phyloP scores from a whole-genome alignment of 2,329 filamentous ascomycete species.

The Xylaria sp. region DNA sequence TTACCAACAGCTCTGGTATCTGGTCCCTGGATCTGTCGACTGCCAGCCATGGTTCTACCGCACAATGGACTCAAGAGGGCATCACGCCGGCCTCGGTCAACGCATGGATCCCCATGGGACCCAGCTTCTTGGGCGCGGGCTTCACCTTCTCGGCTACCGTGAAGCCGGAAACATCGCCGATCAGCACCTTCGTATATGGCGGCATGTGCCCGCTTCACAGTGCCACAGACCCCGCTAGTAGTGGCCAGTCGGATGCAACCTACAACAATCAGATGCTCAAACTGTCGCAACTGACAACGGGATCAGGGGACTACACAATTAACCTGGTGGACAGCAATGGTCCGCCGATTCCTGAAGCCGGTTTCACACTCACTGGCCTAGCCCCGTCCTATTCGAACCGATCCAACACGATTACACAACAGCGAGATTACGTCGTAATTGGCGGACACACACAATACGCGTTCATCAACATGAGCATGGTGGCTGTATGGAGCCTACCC shows the following conservation, averaged over 20 bases:
- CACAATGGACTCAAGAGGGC: constrained; percentile 40
- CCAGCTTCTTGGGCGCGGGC: constrained; percentile 49
- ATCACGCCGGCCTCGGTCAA: constrained; percentile 21
- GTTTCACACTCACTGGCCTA: constrained; percentile 75
- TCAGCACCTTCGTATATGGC: constrained; percentile 70
- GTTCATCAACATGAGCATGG: constrained; percentile 91
- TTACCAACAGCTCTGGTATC: constrained; percentile 47
- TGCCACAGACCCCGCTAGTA: constrained; percentile 41
- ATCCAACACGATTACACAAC: constrained; percentile 60
- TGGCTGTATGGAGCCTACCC: constrained; percentile 80
- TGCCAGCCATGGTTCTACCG: constrained; percentile 31
- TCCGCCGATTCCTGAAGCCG: constrained; percentile 73
- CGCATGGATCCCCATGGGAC: constrained; percentile 33
- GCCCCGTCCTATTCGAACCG: constrained; percentile 64
- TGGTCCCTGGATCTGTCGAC: constrained; percentile 60
- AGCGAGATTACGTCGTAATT: constrained; percentile 73
- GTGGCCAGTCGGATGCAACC: constrained; percentile 59
- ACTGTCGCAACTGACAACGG: constrained; percentile 45
- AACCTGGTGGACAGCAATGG: constrained; percentile 44
- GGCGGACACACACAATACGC: constrained; percentile 79
- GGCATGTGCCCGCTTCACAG: constrained; percentile 73
- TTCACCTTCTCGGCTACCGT: constrained; percentile 64
- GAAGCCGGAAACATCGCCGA: constrained; percentile 47
- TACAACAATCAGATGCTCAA: constrained; percentile 79
- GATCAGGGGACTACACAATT: constrained; percentile 33